Conservation (phyloP, 148 eudicot species). For the Salicornia ramosissima region DNA sequence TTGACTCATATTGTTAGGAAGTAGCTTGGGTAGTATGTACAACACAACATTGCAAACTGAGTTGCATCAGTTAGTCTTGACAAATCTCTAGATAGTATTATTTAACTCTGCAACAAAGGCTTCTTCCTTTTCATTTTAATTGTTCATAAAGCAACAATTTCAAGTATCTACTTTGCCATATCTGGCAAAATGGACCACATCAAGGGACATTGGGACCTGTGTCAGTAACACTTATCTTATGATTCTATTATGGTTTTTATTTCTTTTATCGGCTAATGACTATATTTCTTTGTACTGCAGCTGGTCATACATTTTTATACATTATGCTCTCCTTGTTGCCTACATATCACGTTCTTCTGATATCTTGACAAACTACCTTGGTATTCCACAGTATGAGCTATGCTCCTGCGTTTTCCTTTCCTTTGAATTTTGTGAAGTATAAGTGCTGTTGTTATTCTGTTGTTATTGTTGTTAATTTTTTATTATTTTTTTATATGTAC, state of each 20-base stretch:
- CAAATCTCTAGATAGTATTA: neutral
- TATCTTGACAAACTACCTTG: slow-evolving; percentile 72
- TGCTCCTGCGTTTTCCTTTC: slow-evolving; percentile 16
- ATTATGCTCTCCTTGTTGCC: slow-evolving; percentile 91
- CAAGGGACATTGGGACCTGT: neutral
- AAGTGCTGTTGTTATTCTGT: slow-evolving; percentile 3
- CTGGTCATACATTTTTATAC: slow-evolving; percentile 91
- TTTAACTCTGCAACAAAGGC: neutral
- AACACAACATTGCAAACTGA: neutral
- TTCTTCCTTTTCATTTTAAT: neutral
- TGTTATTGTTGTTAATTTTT: too few species aligned
- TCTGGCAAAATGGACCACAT: neutral
- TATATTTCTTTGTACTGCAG: slow-evolving; percentile 45
- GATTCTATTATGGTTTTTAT: neutral
- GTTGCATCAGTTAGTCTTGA: neutral
- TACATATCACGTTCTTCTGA: slow-evolving; percentile 90
- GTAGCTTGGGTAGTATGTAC: neutral
- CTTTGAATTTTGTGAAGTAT: neutral
- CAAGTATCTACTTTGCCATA: neutral
- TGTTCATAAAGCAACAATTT: neutral
- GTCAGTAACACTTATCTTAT: neutral
- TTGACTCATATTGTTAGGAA: neutral
- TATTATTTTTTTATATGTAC: too few species aligned
- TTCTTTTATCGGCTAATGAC: slow-evolving; percentile 20
- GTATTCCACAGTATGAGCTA: slow-evolving; percentile 75